phyloP scores from a whole-genome alignment of 192 early-diverging fungal species.

The Lobosporangium transversale region DNA sequence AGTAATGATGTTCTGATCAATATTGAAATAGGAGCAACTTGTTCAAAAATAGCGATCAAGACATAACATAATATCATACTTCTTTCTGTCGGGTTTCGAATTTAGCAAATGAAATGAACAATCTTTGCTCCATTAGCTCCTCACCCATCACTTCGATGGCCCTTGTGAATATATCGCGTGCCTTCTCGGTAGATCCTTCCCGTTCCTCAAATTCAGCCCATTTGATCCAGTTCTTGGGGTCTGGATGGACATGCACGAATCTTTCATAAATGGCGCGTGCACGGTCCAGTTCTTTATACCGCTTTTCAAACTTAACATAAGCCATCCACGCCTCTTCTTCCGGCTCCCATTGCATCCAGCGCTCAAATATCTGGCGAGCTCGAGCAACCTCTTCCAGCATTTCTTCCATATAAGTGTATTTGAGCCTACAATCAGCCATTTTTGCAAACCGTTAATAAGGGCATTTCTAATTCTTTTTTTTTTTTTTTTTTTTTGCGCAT shows the following conservation, averaged over 20 bases:
- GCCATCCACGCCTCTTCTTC: slow-evolving; percentile 92
- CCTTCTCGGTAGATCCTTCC: slow-evolving; percentile 74
- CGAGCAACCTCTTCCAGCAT: slow-evolving; percentile 89
- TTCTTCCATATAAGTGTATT: slow-evolving; percentile 99
- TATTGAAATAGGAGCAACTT: no score
- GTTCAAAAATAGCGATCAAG: no score
- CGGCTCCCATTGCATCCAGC: slow-evolving; percentile 99
- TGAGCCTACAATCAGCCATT: slow-evolving; percentile 80
- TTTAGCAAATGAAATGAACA: slow-evolving; percentile 96
- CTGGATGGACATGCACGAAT: slow-evolving; percentile 89
- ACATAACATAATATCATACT: slow-evolving; percentile 42
- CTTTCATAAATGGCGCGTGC: slow-evolving; percentile 85
- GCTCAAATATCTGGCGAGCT: slow-evolving; percentile 93
- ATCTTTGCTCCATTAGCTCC: slow-evolving; percentile 90
- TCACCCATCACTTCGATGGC: slow-evolving; percentile 91
- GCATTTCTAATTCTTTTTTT: no score
- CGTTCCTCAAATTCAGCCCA: slow-evolving; percentile 97
- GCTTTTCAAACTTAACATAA: slow-evolving; percentile 93
- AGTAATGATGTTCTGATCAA: no score
- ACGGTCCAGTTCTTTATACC: slow-evolving; percentile 86
- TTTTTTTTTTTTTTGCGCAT: no score
- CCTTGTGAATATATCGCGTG: slow-evolving; percentile 87
- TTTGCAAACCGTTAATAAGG: no score
- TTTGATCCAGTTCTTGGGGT: slow-evolving; percentile 95
- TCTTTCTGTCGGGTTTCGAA: slow-evolving; percentile 93